Evolutionary conservation across 2,329 filamentous ascomycete genomes (phyloP).

Genomic region (Fusarium sp.): DNA sequence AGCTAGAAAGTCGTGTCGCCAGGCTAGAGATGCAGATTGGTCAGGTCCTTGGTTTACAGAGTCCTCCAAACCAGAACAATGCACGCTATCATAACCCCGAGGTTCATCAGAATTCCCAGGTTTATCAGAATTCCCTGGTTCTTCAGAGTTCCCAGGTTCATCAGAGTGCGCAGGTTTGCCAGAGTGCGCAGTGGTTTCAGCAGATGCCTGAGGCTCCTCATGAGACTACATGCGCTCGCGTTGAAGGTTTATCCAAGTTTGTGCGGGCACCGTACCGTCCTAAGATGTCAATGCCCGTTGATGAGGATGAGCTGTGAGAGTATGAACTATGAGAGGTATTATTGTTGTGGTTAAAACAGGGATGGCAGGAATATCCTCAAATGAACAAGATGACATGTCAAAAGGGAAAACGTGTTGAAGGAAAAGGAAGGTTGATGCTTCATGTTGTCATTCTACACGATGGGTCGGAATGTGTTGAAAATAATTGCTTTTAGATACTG

Average conservation of each 20-base stretch:
- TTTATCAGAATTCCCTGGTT: background rate
- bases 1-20: slow-evolving; percentile 19
- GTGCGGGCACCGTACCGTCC: slow-evolving; percentile 1
- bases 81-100: background rate
- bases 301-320: background rate
- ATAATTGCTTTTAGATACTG: slow-evolving; percentile 6
- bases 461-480: background rate
- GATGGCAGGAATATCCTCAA: background rate
- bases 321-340: background rate
- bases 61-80: background rate
- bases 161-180: background rate
- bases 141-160: background rate
- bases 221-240: background rate
- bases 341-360: background rate
- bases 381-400: background rate
- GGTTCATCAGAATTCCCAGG: background rate
- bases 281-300: background rate
- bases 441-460: background rate
- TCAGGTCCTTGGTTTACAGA: background rate
- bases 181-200: background rate
- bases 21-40: slow-evolving; percentile 20
- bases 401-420: background rate
- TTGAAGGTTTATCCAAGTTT: background rate
- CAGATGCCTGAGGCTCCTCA: background rate
- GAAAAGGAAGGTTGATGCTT: background rate